Evolutionary conservation across 2,329 filamentous ascomycete genomes (phyloP).

Genomic region (Tolypocladium sp.): DNA sequence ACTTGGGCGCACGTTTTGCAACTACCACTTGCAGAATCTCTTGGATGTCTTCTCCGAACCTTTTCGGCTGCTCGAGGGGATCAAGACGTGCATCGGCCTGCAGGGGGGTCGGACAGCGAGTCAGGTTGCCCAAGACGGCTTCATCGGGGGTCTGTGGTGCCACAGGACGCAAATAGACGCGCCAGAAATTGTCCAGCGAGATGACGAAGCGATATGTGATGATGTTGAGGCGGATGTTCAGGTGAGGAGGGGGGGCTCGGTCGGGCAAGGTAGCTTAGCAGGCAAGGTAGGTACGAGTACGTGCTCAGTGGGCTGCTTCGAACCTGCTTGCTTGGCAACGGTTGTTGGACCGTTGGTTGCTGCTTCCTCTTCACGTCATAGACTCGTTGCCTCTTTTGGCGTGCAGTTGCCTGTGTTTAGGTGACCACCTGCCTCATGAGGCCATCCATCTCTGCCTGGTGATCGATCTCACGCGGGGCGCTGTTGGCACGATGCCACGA

Average conservation of each 20-base stretch:
- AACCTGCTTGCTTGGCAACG: neutral
- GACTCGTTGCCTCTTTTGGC: neutral
- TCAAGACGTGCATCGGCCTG: neutral
- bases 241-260: neutral
- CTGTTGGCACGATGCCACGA: neutral
- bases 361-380: neutral
- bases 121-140: neutral
- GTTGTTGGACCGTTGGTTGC: neutral
- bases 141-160: neutral
- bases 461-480: neutral
- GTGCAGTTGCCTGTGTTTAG: neutral
- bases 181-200: neutral
- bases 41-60: neutral
- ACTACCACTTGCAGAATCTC: neutral
- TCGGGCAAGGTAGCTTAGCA: neutral
- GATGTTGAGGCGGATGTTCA: neutral
- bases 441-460: neutral
- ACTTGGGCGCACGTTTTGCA: too few species aligned
- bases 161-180: neutral
- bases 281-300: too few species aligned
- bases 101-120: neutral
- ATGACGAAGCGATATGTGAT: neutral
- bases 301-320: neutral
- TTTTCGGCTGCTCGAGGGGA: neutral
- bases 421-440: neutral